A percentile compares a stretch with the other conserved stretches of the same genome.
phyloP scores from a whole-genome alignment of 2,329 filamentous ascomycete species.

The Truncatella angustata region DNA sequence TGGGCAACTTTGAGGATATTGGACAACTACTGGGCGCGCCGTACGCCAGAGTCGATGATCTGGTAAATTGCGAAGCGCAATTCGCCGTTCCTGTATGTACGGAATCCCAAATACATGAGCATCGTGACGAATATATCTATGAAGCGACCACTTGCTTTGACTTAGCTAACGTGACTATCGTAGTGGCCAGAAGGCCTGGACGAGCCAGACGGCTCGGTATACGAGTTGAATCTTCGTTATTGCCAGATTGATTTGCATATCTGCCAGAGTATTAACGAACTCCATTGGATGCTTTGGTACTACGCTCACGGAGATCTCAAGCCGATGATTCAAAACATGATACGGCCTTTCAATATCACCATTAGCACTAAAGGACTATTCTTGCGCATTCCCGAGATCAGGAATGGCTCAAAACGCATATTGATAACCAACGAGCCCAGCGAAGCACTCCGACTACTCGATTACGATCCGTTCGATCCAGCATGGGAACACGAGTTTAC shows the following conservation, averaged over 20 bases:
- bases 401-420: background rate
- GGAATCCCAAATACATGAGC: too few relatives aligned
- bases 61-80: background rate
- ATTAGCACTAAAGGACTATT: background rate
- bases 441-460: background rate
- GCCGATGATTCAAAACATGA: background rate
- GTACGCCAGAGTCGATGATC: background rate
- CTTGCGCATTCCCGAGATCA: background rate
- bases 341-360: background rate
- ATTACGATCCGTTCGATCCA: background rate
- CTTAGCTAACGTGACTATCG: background rate
- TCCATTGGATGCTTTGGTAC: background rate
- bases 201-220: background rate
- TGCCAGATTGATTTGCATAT: conserved; percentile 1
- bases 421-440: background rate
- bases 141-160: too few relatives aligned
- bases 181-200: background rate
- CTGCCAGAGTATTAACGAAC: background rate
- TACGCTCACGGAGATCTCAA: background rate
- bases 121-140: background rate
- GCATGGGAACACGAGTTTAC: background rate
- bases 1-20: conserved; percentile 1
- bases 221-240: background rate
- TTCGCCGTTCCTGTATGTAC: conserved; percentile 2
- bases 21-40: background rate